phyloP scores from a whole-genome alignment of 2,329 filamentous ascomycete genomes.

The Graphiopsis chlorocephala region DNA sequence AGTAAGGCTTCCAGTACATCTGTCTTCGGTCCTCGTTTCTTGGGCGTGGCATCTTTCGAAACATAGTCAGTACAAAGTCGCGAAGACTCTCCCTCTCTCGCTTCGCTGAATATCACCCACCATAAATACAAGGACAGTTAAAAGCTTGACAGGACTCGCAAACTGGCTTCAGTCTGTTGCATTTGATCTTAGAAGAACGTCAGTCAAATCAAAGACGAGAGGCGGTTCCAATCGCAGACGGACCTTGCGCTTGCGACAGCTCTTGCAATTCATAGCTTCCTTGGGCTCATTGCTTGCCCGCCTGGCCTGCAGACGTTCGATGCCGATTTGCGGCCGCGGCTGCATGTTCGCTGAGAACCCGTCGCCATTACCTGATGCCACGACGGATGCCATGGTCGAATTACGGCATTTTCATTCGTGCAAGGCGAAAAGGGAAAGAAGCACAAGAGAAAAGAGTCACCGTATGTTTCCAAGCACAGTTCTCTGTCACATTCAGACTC shows the following conservation, averaged over 20 bases:
- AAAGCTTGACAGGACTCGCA: slow-evolving; percentile 90
- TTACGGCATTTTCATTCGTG: slow-evolving; percentile 12
- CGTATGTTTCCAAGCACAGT: neutral
- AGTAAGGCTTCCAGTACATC: slow-evolving; percentile 81
- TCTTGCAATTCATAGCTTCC: slow-evolving; percentile 95
- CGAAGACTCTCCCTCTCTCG: neutral
- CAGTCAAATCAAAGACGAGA: slow-evolving; percentile 6
- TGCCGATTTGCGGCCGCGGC: slow-evolving; percentile 75
- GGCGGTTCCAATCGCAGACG: slow-evolving; percentile 19
- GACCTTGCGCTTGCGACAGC: slow-evolving; percentile 88
- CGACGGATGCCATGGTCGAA: slow-evolving; percentile 18
- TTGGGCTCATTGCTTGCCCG: slow-evolving; percentile 72
- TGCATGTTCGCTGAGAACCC: slow-evolving; percentile 43
- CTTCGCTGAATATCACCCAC: slow-evolving; percentile 48
- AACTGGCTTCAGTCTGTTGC: slow-evolving; percentile 77
- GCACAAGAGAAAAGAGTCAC: neutral
- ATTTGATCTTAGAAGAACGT: slow-evolving; percentile 70
- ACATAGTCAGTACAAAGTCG: neutral
- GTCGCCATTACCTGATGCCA: slow-evolving; percentile 18
- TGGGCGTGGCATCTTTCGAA: slow-evolving; percentile 73
- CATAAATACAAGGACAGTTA: slow-evolving; percentile 83
- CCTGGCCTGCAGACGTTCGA: slow-evolving; percentile 71
- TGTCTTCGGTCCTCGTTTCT: slow-evolving; percentile 86
- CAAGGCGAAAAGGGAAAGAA: neutral
- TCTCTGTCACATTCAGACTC: slow-evolving; percentile 13